Evolutionary conservation across 768 basidiomycete genomes (phyloP).

Genomic region (Lentinula boryana): DNA sequence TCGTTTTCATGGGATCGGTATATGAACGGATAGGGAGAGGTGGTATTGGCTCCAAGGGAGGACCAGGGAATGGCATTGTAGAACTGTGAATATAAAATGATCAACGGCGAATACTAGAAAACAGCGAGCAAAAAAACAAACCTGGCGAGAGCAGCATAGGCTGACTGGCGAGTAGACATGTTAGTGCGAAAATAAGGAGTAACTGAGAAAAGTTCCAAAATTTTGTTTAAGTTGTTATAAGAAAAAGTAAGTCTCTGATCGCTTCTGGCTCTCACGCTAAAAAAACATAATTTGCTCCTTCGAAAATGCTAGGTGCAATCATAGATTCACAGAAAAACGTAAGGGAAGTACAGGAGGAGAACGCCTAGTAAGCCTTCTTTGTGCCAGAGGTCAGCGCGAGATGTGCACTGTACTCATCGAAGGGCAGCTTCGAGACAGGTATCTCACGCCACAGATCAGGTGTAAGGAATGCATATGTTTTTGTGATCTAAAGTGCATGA

Average conservation of each 20-base stretch:
- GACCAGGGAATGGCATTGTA: not conserved
- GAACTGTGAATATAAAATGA: not conserved
- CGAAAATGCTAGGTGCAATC: not conserved
- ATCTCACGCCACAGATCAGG: constrained; percentile 98
- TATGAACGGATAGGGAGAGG: not conserved
- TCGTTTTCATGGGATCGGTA: not conserved
- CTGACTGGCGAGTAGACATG: constrained; percentile 6
- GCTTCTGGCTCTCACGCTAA: not conserved
- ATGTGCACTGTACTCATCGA: constrained; percentile 94
- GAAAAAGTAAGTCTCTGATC: not conserved
- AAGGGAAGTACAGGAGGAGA: constrained; percentile 8
- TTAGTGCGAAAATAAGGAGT: not conserved
- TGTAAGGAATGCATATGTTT: constrained; percentile 97
- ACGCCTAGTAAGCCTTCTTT: constrained; percentile 65
- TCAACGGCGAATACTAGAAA: not conserved
- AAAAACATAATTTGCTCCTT: not conserved
- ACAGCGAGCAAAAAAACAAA: not conserved
- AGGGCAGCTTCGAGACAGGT: constrained; percentile 81
- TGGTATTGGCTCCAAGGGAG: constrained; percentile 3
- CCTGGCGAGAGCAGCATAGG: not conserved
- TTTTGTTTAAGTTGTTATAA: not conserved
- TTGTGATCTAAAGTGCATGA: constrained; percentile 65
- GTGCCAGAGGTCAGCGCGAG: constrained; percentile 62
- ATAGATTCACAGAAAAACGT: constrained; percentile 2
- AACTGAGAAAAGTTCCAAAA: not conserved